Conservation (phyloP, 2,329 filamentous ascomycete genomes). For the Phyllachora maydis region DNA sequence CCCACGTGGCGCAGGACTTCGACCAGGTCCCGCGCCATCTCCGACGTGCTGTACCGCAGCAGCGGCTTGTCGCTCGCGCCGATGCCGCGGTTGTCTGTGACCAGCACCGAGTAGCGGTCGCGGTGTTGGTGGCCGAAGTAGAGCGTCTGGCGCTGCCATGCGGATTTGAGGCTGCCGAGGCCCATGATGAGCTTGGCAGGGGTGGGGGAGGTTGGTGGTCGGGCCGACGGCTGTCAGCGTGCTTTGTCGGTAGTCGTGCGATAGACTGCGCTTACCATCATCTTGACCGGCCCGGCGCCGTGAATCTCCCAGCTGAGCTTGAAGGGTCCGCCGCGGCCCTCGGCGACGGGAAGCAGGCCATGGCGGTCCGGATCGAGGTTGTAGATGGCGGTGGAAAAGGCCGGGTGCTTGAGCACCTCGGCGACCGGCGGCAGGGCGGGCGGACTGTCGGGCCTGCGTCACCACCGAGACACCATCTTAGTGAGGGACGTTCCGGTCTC, state of each 20-base stretch:
- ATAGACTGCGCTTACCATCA: conserved; percentile 39
- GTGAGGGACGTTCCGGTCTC: too few species aligned
- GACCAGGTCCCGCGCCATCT: conserved; percentile 63
- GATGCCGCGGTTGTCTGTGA: conserved; percentile 73
- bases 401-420: conserved; percentile 41
- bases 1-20: conserved; percentile 50
- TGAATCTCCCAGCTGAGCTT: conserved; percentile 65
- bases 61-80: conserved; percentile 62
- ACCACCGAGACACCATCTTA: too few species aligned
- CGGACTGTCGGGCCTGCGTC: too few species aligned
- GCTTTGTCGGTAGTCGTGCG: conserved; percentile 1
- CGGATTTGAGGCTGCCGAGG: conserved; percentile 42
- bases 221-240: too few species aligned
- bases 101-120: conserved; percentile 48
- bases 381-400: conserved; percentile 48
- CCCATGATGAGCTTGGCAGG: conserved; percentile 54
- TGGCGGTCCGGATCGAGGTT: conserved; percentile 42
- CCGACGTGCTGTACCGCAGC: conserved; percentile 58
- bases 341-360: conserved; percentile 43
- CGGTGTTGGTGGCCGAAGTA: conserved; percentile 57
- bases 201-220: conserved; percentile 2
- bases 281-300: conserved; percentile 48
- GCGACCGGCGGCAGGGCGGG: conserved; percentile 27
- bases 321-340: conserved; percentile 51
- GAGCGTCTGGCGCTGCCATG: conserved; percentile 69